phyloP scores from a whole-genome alignment of 306 rosid genomes.

The Cicer yamashitae region DNA sequence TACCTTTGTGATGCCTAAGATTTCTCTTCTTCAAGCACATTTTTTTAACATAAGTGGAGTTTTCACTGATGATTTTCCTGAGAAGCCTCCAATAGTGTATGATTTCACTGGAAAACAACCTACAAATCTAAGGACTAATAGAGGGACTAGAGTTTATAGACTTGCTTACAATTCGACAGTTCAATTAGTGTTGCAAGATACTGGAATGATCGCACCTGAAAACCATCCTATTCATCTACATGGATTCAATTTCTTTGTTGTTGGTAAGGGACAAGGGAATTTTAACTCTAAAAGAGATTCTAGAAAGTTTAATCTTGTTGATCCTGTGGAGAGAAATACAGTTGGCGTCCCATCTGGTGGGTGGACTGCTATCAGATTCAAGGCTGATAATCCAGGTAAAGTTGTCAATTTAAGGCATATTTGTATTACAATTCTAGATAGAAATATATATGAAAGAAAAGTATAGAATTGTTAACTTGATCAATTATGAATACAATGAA shows the following conservation, averaged over 20 bases:
- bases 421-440: no score
- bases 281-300: conserved; percentile 66
- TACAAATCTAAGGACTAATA: conserved; percentile 58
- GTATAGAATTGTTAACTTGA: no score
- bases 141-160: conserved; percentile 76
- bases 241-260: conserved; percentile 81
- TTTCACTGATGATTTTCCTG: conserved; percentile 83
- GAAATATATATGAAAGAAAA: no score
- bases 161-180: conserved; percentile 78
- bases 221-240: conserved; percentile 90
- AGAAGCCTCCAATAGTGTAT: conserved; percentile 54
- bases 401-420: background rate
- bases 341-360: conserved; percentile 82
- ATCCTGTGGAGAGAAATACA: conserved; percentile 89
- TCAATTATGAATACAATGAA: no score
- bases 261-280: conserved; percentile 78
- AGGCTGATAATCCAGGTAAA: conserved; percentile 91
- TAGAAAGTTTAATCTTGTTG: conserved; percentile 70
- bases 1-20: conserved; percentile 77
- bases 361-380: conserved; percentile 83
- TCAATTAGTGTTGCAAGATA: conserved; percentile 78
- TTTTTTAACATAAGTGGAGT: conserved; percentile 77
- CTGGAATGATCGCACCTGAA: conserved; percentile 81
- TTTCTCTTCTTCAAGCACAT: conserved; percentile 84
- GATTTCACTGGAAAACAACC: conserved; percentile 73